phyloP scores from a whole-genome alignment of 176 grass and related monocot species.

The Bolboschoenus planiculmis region DNA sequence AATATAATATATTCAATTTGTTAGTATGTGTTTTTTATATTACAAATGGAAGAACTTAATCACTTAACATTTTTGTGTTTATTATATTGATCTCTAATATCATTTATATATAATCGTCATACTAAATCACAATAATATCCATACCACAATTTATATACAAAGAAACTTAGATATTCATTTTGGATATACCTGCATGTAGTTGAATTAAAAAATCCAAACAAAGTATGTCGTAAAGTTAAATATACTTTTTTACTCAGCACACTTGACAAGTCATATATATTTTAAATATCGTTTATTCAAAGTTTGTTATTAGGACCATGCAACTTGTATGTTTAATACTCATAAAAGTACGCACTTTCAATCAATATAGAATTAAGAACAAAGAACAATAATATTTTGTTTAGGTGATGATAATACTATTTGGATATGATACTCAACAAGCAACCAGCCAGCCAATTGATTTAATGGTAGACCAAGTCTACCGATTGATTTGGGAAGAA shows the following conservation, averaged over 20 bases:
- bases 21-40: not conserved
- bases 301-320: not conserved
- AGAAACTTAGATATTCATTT: no score
- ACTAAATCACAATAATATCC: not conserved
- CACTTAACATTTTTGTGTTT: not conserved
- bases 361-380: not conserved
- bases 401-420: not conserved
- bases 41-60: not conserved
- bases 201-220: not conserved
- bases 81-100: not conserved
- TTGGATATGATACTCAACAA: not conserved
- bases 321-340: not conserved
- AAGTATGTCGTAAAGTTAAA: not conserved
- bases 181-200: not conserved
- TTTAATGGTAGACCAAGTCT: not conserved
- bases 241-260: not conserved
- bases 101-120: not conserved
- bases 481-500: not conserved
- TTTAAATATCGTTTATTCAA: not conserved
- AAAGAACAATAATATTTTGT: not conserved
- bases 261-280: not conserved
- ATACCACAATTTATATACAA: not conserved
- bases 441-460: not conserved
- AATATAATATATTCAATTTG: no score
- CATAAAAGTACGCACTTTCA: not conserved